Evolutionary conservation across 2,329 filamentous ascomycete species (phyloP).

Genomic region (Pseudogymnoascus sp.): DNA sequence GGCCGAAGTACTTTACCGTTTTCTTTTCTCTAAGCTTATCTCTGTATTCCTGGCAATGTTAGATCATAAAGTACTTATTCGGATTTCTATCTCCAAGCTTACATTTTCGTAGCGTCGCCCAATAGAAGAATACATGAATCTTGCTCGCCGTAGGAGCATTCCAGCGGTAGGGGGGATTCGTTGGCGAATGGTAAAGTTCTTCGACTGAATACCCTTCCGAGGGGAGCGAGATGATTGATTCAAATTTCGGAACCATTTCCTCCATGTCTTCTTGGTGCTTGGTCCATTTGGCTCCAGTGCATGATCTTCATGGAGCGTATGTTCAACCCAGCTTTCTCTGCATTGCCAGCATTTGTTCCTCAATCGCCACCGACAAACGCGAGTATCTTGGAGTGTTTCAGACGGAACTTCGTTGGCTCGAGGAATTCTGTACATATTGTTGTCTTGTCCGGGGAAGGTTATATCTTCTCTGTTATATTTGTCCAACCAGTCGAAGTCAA

Average conservation of each 20-base stretch:
- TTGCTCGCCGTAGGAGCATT: not conserved
- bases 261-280: not conserved
- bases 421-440: not conserved
- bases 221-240: not conserved
- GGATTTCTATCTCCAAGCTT: not conserved
- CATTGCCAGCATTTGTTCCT: not conserved
- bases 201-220: not conserved
- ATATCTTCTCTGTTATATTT: not conserved
- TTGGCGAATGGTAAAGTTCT: not conserved
- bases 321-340: not conserved
- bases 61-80: not conserved
- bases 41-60: not conserved
- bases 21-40: not conserved
- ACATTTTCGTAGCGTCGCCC: not conserved
- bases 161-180: not conserved
- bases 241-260: not conserved
- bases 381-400: not conserved
- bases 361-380: not conserved
- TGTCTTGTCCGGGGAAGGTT: not conserved
- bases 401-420: not conserved
- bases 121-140: not conserved
- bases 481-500: not conserved
- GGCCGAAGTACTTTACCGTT: not conserved
- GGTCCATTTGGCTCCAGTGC: not conserved
- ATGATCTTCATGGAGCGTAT: not conserved